phyloP scores from a whole-genome alignment of 352 stramenopile genomes.

The Phytophthora fragariaefolia region DNA sequence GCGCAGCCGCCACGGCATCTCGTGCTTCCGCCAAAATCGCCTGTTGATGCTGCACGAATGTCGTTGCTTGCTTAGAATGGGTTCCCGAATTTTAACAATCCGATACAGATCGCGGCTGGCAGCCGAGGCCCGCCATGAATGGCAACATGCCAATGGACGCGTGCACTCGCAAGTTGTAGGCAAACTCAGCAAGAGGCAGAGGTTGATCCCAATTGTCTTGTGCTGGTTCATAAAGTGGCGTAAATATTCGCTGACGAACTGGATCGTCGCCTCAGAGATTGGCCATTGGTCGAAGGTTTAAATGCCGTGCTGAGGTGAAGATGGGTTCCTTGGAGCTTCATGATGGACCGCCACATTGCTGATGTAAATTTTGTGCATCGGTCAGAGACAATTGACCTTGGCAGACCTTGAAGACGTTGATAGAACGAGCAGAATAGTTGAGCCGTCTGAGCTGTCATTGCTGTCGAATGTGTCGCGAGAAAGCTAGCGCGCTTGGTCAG shows the following conservation, averaged over 20 bases:
- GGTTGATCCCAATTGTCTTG: not conserved
- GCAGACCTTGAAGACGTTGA: conserved; percentile 13
- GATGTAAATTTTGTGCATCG: conserved; percentile 10
- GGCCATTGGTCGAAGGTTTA: conserved; percentile 13
- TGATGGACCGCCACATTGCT: not conserved
- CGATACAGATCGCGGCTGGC: conserved; percentile 2
- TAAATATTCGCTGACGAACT: conserved; percentile 3
- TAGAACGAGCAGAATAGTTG: conserved; percentile 21
- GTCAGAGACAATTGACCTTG: conserved; percentile 10
- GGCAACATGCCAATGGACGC: conserved; percentile 14
- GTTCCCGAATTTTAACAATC: conserved; percentile 4
- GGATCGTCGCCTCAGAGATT: conserved; percentile 6
- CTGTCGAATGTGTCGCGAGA: not conserved
- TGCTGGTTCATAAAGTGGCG: conserved; percentile 11
- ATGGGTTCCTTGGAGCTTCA: not conserved
- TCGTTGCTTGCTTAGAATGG: not conserved
- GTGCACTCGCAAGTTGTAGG: not conserved
- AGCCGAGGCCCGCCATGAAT: conserved; percentile 28
- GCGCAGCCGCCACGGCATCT: conserved; percentile 14
- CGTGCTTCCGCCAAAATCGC: conserved; percentile 12
- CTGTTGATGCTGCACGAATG: conserved; percentile 9
- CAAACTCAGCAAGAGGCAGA: not conserved
- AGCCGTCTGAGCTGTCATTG: not conserved
- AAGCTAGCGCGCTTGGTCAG: conserved; percentile 19
- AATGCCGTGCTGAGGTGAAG: conserved; percentile 8